phyloP scores from a whole-genome alignment of 2,329 filamentous ascomycete species.

The Trichoderma afroharzianum region DNA sequence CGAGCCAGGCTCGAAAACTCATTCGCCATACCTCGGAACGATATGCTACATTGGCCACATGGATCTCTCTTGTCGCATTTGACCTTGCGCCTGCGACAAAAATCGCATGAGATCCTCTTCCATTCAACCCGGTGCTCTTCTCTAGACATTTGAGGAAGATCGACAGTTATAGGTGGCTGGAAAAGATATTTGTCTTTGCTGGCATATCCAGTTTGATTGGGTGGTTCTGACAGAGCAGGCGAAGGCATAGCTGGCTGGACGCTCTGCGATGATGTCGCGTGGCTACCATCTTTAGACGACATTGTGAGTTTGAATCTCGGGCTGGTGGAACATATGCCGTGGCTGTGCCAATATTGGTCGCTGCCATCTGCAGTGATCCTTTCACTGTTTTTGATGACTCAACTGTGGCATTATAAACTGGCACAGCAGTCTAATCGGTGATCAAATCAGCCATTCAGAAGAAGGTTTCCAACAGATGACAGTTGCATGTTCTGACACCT shows the following conservation, averaged over 20 bases:
- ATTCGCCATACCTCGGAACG: not conserved
- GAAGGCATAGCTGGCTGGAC: not conserved
- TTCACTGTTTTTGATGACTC: not conserved
- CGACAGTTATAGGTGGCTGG: not conserved
- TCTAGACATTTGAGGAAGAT: not conserved
- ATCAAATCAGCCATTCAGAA: not conserved
- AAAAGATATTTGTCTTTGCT: not conserved
- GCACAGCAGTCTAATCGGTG: not conserved
- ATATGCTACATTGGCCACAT: conserved; percentile 1
- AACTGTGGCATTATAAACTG: not conserved
- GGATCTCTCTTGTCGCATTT: not conserved
- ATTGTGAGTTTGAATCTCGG: not conserved
- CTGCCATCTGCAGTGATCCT: not conserved
- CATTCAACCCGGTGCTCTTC: not conserved
- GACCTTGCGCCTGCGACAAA: not conserved
- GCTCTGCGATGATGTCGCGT: not conserved
- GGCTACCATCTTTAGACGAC: not conserved
- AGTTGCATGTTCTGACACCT: not conserved
- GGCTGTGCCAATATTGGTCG: not conserved
- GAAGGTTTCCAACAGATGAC: not conserved
- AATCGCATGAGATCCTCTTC: not conserved
- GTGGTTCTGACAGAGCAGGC: not conserved
- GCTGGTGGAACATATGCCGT: not conserved
- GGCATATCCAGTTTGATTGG: not conserved
- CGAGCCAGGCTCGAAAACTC: not conserved